Evolutionary conservation across 202 grass and related monocot genomes (phyloP).

Genomic region (Eragrostis tef): DNA sequence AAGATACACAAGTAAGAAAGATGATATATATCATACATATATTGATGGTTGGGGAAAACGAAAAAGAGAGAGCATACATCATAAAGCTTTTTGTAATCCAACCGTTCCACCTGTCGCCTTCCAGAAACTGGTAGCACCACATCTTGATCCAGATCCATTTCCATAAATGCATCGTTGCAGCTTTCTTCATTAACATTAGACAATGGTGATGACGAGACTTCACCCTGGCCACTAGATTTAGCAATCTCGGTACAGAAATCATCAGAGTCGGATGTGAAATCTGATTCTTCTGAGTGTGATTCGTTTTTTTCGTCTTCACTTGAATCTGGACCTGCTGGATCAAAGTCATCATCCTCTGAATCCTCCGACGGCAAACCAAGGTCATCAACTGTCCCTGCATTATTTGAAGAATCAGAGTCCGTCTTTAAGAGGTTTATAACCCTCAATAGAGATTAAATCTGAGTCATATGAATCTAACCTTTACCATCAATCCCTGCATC

Average conservation of each 20-base stretch:
- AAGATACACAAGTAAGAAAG: slow-evolving; percentile 33
- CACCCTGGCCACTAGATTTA: slow-evolving; percentile 57
- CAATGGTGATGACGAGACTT: slow-evolving; percentile 45
- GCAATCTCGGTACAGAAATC: slow-evolving; percentile 86
- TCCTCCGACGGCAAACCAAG: slow-evolving; percentile 85
- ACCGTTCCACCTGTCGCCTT: slow-evolving; percentile 65
- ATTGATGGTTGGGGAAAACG: slow-evolving; percentile 19
- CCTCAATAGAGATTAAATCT: slow-evolving; percentile 66
- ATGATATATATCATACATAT: slow-evolving; percentile 36
- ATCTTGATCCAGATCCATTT: slow-evolving; percentile 53
- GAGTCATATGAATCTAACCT: slow-evolving; percentile 57
- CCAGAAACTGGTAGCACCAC: slow-evolving; percentile 51
- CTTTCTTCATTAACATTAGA: slow-evolving; percentile 32
- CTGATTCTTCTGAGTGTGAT: slow-evolving; percentile 69
- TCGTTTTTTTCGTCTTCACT: slow-evolving; percentile 60
- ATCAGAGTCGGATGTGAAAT: slow-evolving; percentile 94
- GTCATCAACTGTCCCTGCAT: slow-evolving; percentile 55
- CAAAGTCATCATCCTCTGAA: slow-evolving; percentile 92
- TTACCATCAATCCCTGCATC: slow-evolving; percentile 51
- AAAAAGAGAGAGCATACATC: slow-evolving; percentile 62
- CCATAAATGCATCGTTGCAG: slow-evolving; percentile 19
- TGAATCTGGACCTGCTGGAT: slow-evolving; percentile 66
- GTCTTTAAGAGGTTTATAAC: slow-evolving; percentile 48
- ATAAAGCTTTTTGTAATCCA: slow-evolving; percentile 90
- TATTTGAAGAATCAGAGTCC: slow-evolving; percentile 52